Evolutionary conservation across 768 basidiomycete species (phyloP).

Genomic region (Boletus vermiculosoides): DNA sequence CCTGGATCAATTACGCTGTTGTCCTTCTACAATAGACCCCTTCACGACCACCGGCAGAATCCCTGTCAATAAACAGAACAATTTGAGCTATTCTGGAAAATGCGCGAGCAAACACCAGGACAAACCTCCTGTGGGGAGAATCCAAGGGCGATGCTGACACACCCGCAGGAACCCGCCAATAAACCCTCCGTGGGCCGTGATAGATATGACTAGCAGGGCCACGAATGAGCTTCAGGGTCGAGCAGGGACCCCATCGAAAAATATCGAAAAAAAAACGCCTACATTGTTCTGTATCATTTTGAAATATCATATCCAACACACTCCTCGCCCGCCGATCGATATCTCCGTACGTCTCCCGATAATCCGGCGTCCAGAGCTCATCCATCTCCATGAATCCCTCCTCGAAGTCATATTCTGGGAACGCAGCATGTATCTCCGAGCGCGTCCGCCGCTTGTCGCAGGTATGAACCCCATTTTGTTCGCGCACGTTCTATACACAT

Average conservation of each 20-base stretch:
- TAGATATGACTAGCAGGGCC: constrained; percentile 50
- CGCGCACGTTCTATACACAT: constrained; percentile 55
- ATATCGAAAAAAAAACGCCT: constrained; percentile 13
- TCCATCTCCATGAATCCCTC: constrained; percentile 60
- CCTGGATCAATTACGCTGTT: background rate
- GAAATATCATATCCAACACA: constrained; percentile 59
- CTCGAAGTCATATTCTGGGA: constrained; percentile 53
- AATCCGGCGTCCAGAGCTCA: constrained; percentile 47
- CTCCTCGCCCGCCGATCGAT: constrained; percentile 46
- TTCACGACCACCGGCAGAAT: constrained; percentile 29
- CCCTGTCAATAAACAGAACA: constrained; percentile 9
- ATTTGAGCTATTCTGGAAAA: background rate
- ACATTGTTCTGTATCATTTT: constrained; percentile 44
- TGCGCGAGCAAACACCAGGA: background rate
- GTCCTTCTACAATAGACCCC: background rate
- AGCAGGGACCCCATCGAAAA: background rate
- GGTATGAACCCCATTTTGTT: constrained; percentile 63
- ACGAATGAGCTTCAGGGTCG: background rate
- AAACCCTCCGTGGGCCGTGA: constrained; percentile 65
- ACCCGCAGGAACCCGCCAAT: constrained; percentile 54
- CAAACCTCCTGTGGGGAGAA: constrained; percentile 66
- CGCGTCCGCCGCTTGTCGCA: constrained; percentile 64
- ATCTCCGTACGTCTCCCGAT: constrained; percentile 22
- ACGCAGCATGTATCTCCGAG: constrained; percentile 41
- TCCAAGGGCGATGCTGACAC: constrained; percentile 42